phyloP scores from a whole-genome alignment of 2,329 filamentous ascomycete genomes.

The Lecanoromycetidae sp. region DNA sequence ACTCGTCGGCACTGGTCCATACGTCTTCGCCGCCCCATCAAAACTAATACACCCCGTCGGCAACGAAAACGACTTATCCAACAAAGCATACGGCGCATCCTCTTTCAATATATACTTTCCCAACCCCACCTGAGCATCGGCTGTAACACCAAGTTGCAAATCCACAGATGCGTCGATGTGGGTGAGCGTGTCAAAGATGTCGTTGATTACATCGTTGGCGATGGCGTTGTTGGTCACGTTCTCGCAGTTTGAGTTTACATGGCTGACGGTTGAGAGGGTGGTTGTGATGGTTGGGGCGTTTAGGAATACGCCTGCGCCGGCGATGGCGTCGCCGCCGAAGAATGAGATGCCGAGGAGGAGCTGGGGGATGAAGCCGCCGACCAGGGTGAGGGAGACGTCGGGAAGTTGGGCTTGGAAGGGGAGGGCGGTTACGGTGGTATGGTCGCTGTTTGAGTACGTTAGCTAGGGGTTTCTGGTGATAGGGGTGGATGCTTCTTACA shows the following conservation, averaged over 20 bases:
- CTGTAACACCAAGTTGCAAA: constrained; percentile 10
- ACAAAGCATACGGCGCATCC: too few species aligned
- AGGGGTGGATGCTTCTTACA: constrained; percentile 15
- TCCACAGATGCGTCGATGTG: constrained; percentile 11
- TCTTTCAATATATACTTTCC: too few species aligned
- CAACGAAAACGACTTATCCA: too few species aligned
- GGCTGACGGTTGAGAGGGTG: constrained; percentile 19
- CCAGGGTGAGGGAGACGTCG: constrained; percentile 22
- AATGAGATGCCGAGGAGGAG: constrained; percentile 28
- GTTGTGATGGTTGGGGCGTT: constrained; percentile 25
- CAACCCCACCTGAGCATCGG: constrained; percentile 8
- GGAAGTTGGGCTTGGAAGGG: constrained; percentile 25
- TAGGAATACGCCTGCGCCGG: constrained; percentile 23
- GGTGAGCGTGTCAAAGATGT: constrained; percentile 12
- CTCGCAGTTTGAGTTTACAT: constrained; percentile 12
- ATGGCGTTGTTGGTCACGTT: neutral
- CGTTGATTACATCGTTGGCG: neutral
- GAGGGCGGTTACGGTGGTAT: constrained; percentile 23
- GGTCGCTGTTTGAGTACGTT: constrained; percentile 6
- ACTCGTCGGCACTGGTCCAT: too few species aligned
- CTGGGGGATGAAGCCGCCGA: constrained; percentile 24
- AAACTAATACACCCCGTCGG: too few species aligned
- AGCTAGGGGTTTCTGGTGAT: neutral
- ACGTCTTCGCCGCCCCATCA: too few species aligned
- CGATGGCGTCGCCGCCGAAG: constrained; percentile 21